Evolutionary conservation across 495 filamentous ascomycete species (phyloP), one percentile per base, ranked within the genome.

Genomic region (Entonaema liquescens): DNA sequence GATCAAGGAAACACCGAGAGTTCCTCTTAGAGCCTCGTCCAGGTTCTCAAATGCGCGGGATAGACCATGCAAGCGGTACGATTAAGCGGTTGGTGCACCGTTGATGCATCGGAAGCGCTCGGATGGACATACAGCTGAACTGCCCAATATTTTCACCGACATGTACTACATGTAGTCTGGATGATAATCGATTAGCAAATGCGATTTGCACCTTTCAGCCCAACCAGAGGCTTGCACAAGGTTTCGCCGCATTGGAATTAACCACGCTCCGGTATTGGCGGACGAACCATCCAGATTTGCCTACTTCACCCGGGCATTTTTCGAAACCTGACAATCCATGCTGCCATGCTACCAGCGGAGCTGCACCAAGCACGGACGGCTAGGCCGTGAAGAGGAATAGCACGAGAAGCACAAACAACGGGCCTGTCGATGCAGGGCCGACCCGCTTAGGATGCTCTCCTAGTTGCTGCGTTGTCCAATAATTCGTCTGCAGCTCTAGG

Each of bases 61-160:
- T 62, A 50, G 47, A 33, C 54, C 58, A 59, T 19, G 42, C 63
- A 60, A 55, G 26, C 31, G 15, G 25, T 38, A 53, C 52, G 59
- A 35, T 54, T 54, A 29, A 53, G 17, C 23, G 65, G 55, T 23
- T 47, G 42, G 50, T 31, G 21, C 23, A 64, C 49, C 21, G 42
- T 72, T 50, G 60, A 50, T 28, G 56, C 42, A 49, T 68, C 70
- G 70, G 70, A 38, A 68, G 65, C 31, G 65, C 65, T 68, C 70
- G 70, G 70, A 66, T 61, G 52, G 52, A 21, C 28, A 65, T n/a
- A 50, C 50, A 68, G 70, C 70, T 73, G 61, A 56, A 66, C 35
- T 73, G 61, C 65, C 70, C 59, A 62, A 73, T 68, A 52, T 65
- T 73, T 68, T 73, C 70, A 73, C 70, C 70, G 70, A 68, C 65